These are phyloP conservation scores for Fagopyrum tataricum DNA, from an alignment of 148 eudicot genomes.

Conservation along the genomic window DNA sequence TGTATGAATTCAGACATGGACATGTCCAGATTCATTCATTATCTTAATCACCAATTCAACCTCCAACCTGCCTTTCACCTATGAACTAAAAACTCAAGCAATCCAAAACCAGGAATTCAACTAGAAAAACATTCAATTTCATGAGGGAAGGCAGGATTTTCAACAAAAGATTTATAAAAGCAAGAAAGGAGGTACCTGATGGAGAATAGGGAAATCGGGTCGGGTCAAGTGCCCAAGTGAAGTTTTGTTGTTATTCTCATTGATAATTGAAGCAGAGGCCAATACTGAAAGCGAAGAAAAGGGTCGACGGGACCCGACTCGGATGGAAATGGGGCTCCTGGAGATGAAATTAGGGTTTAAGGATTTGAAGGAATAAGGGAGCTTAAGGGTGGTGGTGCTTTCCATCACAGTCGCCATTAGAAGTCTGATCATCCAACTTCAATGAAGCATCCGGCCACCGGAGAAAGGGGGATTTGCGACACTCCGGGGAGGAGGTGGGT, in stretches of 20 bases:
- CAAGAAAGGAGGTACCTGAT: conserved; percentile 41
- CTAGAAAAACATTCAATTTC: background rate
- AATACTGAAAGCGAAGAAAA: conserved; percentile 20
- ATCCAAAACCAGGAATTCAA: background rate
- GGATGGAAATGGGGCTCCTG: conserved; percentile 18
- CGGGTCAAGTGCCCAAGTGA: conserved; percentile 75
- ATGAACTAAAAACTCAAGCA: background rate
- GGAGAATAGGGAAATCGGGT: conserved; percentile 80
- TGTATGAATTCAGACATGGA: conserved; percentile 1
- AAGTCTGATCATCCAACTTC: conserved; percentile 14
- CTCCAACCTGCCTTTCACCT: background rate
- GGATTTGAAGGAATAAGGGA: conserved; percentile 28
- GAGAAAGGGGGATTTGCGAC: background rate
- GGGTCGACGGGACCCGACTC: conserved; percentile 19
- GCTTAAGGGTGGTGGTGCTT: conserved; percentile 27
- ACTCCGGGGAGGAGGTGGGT: background rate
- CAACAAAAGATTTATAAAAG: background rate
- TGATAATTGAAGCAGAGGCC: conserved; percentile 25
- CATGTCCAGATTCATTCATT: conserved; percentile 1
- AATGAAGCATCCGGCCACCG: conserved; percentile 4
- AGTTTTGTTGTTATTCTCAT: conserved; percentile 18
- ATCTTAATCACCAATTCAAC: background rate
- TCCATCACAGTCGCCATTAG: conserved; percentile 28
- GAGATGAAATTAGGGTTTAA: conserved; percentile 26
- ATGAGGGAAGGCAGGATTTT: background rate